Evolutionary conservation across 83 land plant species (phyloP), one percentile per base, ranked within the genome.

Genomic region (Larix sibirica): DNA sequence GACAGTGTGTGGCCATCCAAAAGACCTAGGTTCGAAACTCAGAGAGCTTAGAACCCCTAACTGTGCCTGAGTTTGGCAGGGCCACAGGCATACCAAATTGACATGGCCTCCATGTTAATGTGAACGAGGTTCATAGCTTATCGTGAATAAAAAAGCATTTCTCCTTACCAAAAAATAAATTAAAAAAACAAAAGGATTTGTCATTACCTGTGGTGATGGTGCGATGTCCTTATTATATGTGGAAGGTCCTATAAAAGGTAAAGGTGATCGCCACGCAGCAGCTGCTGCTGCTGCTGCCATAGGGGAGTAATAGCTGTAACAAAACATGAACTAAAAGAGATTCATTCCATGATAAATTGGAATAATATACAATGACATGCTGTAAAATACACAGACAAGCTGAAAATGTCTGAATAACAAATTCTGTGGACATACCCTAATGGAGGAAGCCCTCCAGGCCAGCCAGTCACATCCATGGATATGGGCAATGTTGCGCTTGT

Each of bases 261-360:
- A 44, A 73, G 77, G 24, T 73, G 77, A 73, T 8, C 54, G 44
- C 77, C 77, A 73, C 20, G 77, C 44, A 42, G 77, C 77, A 36
- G n/a, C n/a, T n/a, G 74, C 17, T 69, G 71, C 26, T 28, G 71
- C 71, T 14, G 71, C 40, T 5, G 77, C 77, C 44, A 21, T 50
- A 20, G 77, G 77, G n/a, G 77, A 40, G 77, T 73, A 73, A 73
- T 42, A 73, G n/a, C 77, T 73, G 77, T 20, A 24, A 71, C 77
- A 73, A 44, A 44, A 73, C 21, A 21, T n/a, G 24, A 73, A 73
- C 21, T n/a, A 73, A 21, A 73, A 44, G 21, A 7, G 23, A 73
- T 44, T 42, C 47, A 73, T 44, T 9, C 10, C 54, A 73, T 33
- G 23, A 44, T 44, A 8, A 73, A 44, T 73, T 42, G 24, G 54